Percentiles rank a stretch among this genome's conserved stretches.
phyloP scores from a whole-genome alignment of 2,329 filamentous ascomycete species.

The Aspergillus brasiliensis region DNA sequence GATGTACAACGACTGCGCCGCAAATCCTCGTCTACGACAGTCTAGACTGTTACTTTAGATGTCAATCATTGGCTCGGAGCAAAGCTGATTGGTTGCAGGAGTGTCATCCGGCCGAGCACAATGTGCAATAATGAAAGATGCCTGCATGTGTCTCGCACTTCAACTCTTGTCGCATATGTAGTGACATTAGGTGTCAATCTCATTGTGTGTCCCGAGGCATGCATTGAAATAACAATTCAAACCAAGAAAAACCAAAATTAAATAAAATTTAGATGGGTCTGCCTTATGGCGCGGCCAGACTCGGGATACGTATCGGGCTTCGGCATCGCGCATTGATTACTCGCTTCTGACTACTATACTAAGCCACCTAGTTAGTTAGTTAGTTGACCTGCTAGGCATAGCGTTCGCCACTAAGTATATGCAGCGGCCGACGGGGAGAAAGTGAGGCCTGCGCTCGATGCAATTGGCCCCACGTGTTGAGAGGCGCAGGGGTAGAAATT shows the following conservation, averaged over 20 bases:
- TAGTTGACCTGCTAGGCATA: not conserved
- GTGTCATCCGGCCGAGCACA: not conserved
- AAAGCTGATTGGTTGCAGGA: not conserved
- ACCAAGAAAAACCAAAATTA: too few relatives aligned
- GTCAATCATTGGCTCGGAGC: slow-evolving; percentile 2
- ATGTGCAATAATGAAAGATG: not conserved
- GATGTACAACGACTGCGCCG: slow-evolving; percentile 22
- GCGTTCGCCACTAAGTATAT: not conserved
- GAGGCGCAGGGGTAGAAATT: slow-evolving; percentile 11
- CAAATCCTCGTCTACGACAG: slow-evolving; percentile 11
- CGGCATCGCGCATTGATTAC: not conserved
- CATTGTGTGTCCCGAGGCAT: not conserved
- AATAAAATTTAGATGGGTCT: not conserved
- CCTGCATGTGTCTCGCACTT: not conserved
- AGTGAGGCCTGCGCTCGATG: slow-evolving; percentile 11
- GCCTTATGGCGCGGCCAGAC: not conserved
- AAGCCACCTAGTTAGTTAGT: not conserved
- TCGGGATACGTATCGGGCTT: not conserved
- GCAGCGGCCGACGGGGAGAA: not conserved
- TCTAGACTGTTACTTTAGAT: not conserved
- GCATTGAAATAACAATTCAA: too few relatives aligned
- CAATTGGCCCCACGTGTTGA: slow-evolving; percentile 17
- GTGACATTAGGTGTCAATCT: not conserved
- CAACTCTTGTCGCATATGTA: not conserved
- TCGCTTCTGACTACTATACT: not conserved